phyloP scores from a whole-genome alignment of 2,329 filamentous ascomycete genomes.

The Venturia oleaginea region DNA sequence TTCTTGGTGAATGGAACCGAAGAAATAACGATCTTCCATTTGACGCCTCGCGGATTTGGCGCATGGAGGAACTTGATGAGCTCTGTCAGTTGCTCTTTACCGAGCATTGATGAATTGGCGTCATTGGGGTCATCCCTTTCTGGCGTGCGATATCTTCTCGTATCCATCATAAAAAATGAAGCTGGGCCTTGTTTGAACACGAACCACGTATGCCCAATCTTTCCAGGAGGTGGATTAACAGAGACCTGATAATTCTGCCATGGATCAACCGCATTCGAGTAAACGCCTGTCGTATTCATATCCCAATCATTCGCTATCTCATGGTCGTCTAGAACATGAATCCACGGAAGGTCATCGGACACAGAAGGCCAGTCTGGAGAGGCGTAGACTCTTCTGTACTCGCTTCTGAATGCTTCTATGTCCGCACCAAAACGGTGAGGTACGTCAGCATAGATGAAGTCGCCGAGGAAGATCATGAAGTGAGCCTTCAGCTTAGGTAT shows the following conservation, averaged over 20 bases:
- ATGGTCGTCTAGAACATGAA: constrained; percentile 88
- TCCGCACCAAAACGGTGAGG: constrained; percentile 67
- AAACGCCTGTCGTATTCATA: constrained; percentile 70
- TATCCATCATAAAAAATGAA: constrained; percentile 91
- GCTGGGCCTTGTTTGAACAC: constrained; percentile 83
- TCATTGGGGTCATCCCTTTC: constrained; percentile 52
- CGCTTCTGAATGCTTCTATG: constrained; percentile 70
- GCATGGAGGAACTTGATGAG: constrained; percentile 67
- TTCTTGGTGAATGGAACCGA: constrained; percentile 97
- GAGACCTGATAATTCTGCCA: constrained; percentile 80
- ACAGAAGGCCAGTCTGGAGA: constrained; percentile 82
- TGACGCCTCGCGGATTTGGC: constrained; percentile 65
- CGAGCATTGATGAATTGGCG: constrained; percentile 77
- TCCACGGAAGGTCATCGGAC: constrained; percentile 12
- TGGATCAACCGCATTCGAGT: constrained; percentile 69
- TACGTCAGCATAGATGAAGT: constrained; percentile 88
- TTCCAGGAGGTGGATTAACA: constrained; percentile 67
- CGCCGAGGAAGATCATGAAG: constrained; percentile 65
- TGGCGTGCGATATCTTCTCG: constrained; percentile 71
- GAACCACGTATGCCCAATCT: constrained; percentile 68
- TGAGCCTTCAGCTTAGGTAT: constrained; percentile 65
- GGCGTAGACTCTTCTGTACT: constrained; percentile 92
- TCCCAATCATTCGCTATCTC: constrained; percentile 95
- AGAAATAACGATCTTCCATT: constrained; percentile 88
- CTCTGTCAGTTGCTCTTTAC: constrained; percentile 66